Percentiles rank a stretch among this genome's conserved stretches.
Conservation (phyloP, 257 asterid genomes). For the Solanum gracilifrons region DNA sequence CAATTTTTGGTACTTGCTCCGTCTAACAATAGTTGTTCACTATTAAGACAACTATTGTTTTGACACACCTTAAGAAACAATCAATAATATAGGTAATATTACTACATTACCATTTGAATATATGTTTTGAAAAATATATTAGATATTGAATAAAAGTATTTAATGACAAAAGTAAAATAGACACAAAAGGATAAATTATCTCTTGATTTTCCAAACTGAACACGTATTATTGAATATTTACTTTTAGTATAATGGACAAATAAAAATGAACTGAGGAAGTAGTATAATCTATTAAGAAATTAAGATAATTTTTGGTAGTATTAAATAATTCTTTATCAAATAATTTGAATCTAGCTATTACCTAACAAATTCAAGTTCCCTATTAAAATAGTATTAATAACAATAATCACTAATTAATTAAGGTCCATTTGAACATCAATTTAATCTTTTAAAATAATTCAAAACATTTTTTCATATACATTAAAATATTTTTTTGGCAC, state of each 20-base stretch:
- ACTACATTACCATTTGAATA: too few relatives aligned
- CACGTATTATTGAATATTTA: rapidly evolving
- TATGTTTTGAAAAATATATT: too few relatives aligned
- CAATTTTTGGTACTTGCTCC: too few relatives aligned
- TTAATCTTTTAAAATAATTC: not conserved
- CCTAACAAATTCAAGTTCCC: not conserved
- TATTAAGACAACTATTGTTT: not conserved
- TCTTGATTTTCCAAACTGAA: not conserved
- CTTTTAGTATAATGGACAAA: too few relatives aligned
- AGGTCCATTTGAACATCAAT: not conserved
- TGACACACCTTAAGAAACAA: not conserved
- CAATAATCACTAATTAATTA: not conserved
- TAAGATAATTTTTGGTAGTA: not conserved
- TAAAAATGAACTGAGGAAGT: not conserved
- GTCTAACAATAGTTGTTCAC: not conserved
- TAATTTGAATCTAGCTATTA: not conserved
- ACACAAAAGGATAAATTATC: not conserved
- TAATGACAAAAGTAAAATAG: not conserved
- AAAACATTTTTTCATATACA: not conserved
- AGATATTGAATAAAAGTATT: not conserved
- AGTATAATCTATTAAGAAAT: not conserved
- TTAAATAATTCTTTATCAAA: not conserved
- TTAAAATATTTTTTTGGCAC: not conserved
- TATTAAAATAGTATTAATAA: not conserved
- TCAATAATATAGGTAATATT: too few relatives aligned